phyloP scores from a whole-genome alignment of 1,284 basidiomycete genomes.

The Paramarasmius palmivorus region DNA sequence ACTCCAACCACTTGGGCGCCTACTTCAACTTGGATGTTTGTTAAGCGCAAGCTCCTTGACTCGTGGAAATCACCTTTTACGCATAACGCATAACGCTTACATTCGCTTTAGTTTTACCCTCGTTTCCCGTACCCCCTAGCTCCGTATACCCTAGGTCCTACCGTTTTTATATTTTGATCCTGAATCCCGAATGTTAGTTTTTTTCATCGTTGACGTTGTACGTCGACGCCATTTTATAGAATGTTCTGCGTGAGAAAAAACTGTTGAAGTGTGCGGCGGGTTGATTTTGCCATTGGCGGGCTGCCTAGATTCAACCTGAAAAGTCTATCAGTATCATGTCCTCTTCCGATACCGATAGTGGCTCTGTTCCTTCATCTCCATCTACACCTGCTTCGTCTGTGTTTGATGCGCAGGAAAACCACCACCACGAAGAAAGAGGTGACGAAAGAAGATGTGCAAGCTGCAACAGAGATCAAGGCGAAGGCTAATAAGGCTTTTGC shows the following conservation, averaged over 20 bases:
- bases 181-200: too few species aligned
- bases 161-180: neutral
- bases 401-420: too few species aligned
- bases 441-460: constrained; percentile 67
- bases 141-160: neutral
- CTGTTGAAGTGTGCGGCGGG: too few species aligned
- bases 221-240: neutral
- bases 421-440: constrained; percentile 48
- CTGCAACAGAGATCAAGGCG: constrained; percentile 73
- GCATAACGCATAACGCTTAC: too few species aligned
- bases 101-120: too few species aligned
- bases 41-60: constrained; percentile 18
- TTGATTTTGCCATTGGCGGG: too few species aligned
- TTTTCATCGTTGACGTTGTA: neutral
- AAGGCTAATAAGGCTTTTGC: constrained; percentile 87
- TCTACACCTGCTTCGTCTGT: constrained; percentile 52
- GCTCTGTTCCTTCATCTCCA: constrained; percentile 38
- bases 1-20: constrained; percentile 53
- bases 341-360: constrained; percentile 30
- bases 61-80: too few species aligned
- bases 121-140: neutral
- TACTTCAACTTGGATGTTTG: constrained; percentile 71
- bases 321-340: constrained; percentile 40
- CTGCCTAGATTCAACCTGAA: too few species aligned
- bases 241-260: constrained; percentile 4